Conservation (phyloP, 805 yeast genomes). For the Torulaspora microellipsoides region DNA sequence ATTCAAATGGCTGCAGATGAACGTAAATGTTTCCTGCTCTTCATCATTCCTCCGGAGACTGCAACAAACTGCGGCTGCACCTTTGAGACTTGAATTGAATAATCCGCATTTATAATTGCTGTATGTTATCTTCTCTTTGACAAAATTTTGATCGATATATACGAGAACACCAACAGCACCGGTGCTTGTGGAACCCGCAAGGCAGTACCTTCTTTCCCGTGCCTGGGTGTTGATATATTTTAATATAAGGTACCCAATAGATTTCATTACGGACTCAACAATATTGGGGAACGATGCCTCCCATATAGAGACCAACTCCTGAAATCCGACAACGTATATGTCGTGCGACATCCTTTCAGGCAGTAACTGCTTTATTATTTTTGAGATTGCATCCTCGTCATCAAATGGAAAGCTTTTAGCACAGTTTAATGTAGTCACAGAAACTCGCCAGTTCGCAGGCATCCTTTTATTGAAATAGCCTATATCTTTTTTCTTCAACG, state of each 20-base stretch:
- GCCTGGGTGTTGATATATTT: slow-evolving; percentile 37
- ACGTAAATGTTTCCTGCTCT: slow-evolving; percentile 42
- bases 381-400: slow-evolving; percentile 30
- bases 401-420: slow-evolving; percentile 43
- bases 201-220: slow-evolving; percentile 36
- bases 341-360: slow-evolving; percentile 32
- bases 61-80: slow-evolving; percentile 64
- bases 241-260: slow-evolving; percentile 36
- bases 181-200: slow-evolving; percentile 41
- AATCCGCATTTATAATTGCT: slow-evolving; percentile 51
- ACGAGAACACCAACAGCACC: slow-evolving; percentile 59
- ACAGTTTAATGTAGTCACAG: slow-evolving; percentile 49
- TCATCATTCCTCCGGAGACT: slow-evolving; percentile 20
- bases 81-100: slow-evolving; percentile 63
- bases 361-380: slow-evolving; percentile 33
- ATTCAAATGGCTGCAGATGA: slow-evolving; percentile 66
- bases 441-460: slow-evolving; percentile 7
- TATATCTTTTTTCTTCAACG: too few relatives aligned
- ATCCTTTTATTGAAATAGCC: not conserved
- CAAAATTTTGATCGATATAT: slow-evolving; percentile 39
- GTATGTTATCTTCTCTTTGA: slow-evolving; percentile 27
- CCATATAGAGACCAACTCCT: slow-evolving; percentile 55
- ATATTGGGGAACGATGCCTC: slow-evolving; percentile 45
- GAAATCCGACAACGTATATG: slow-evolving; percentile 58
- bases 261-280: slow-evolving; percentile 38